These are phyloP conservation scores for Gossypium stocksii DNA, from an alignment of 345 rosid species.

Conservation along the genomic window DNA sequence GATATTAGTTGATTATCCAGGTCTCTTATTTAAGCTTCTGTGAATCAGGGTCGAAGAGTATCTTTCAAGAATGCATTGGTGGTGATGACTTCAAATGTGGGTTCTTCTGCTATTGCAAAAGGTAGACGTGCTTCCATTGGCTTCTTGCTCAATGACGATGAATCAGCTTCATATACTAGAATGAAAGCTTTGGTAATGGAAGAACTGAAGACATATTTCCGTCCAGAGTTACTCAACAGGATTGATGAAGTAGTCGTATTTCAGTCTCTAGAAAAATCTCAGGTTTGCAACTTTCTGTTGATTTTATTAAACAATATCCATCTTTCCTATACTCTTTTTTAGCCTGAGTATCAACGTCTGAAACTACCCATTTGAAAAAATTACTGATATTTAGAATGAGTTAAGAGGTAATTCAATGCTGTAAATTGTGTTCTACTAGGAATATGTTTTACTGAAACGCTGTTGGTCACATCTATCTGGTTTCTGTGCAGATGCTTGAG, in stretches of 20 bases:
- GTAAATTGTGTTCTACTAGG: background rate
- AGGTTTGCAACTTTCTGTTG: conserved; percentile 50
- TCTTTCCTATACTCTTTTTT: background rate
- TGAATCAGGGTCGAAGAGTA: conserved; percentile 77
- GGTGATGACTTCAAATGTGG: conserved; percentile 94
- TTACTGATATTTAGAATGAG: background rate
- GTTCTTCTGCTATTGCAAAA: conserved; percentile 81
- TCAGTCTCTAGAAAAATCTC: conserved; percentile 69
- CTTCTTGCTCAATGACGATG: conserved; percentile 51
- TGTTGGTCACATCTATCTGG: background rate
- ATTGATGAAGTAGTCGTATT: conserved; percentile 94
- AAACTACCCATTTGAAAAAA: background rate
- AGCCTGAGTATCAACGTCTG: background rate
- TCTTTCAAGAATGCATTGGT: conserved; percentile 90
- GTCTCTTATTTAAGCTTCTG: conserved; percentile 7
- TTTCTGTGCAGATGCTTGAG: conserved; percentile 56
- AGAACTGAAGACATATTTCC: conserved; percentile 83
- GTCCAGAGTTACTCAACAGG: conserved; percentile 95
- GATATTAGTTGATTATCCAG: conserved; percentile 11
- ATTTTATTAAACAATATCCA: background rate
- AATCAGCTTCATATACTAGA: conserved; percentile 60
- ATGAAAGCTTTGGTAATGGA: conserved; percentile 73
- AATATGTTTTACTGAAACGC: background rate
- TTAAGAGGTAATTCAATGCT: background rate
- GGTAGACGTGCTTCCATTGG: conserved; percentile 71